A percentile compares a stretch with the other conserved stretches of the same genome.
Evolutionary conservation across 177 flowering plant genomes (phyloP).

Genomic region (Vitis hybrid): DNA sequence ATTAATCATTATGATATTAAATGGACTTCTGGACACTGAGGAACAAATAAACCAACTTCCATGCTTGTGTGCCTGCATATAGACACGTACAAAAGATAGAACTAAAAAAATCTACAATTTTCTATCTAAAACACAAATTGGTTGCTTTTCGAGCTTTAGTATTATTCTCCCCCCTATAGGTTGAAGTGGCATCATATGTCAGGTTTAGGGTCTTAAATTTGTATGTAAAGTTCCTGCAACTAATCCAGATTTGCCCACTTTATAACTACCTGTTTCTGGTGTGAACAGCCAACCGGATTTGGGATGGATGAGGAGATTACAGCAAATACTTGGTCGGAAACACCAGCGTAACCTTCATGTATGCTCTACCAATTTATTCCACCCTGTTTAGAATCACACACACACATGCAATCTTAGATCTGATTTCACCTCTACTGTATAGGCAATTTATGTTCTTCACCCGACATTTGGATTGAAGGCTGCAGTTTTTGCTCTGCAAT

Average conservation of each 20-base stretch:
- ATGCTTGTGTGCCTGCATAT: background rate
- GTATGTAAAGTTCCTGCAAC: background rate
- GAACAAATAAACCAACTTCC: background rate
- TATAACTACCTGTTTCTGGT: slow-evolving; percentile 10
- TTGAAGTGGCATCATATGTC: too few relatives aligned
- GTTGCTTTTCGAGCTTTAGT: too few relatives aligned
- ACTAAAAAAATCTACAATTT: too few relatives aligned
- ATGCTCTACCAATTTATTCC: slow-evolving; percentile 14
- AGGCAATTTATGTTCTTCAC: slow-evolving; percentile 96
- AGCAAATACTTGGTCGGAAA: slow-evolving; percentile 95
- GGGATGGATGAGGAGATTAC: slow-evolving; percentile 94
- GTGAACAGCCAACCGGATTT: slow-evolving; percentile 82
- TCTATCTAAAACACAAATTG: too few relatives aligned
- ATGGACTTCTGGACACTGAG: background rate
- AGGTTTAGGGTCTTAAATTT: too few relatives aligned
- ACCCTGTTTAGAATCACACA: background rate
- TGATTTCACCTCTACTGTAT: slow-evolving; percentile 19
- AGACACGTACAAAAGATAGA: too few relatives aligned
- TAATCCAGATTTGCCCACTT: background rate
- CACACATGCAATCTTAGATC: background rate
- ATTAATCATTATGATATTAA: background rate
- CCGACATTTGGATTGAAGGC: slow-evolving; percentile 88
- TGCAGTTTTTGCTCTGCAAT: slow-evolving; percentile 73
- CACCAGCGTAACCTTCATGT: slow-evolving; percentile 96
- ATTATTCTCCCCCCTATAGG: too few relatives aligned